Base-by-base conservation (phyloP, 2,329 filamentous ascomycete species). In the Diaporthe sp. region DNA sequence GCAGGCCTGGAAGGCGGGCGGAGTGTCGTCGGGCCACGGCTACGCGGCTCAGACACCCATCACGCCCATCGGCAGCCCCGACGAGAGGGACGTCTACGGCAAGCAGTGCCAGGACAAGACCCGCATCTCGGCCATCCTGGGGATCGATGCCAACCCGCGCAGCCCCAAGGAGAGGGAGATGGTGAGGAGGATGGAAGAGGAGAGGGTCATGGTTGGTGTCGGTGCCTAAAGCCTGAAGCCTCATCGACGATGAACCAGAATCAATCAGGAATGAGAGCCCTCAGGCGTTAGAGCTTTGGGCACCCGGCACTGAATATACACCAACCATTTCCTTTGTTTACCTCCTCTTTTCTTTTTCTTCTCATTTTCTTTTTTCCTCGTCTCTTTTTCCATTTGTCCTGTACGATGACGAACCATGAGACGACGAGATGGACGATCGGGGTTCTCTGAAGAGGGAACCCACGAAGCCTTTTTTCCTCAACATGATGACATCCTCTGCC, bases 1-100 rank as follows among this genome's bases (percentile, higher is more conserved):
- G 84, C 92, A 93, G 81, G 91, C 92, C n/a, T 95, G 93, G 92
- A 89, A 87, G 81, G 85, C 86, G 13, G 88, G 86, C 53, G 80
- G 83, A 12, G 82, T 44, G 72, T 68, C 42, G 8, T 34, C 39
- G 12, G 77, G 67, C 79, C 85, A 83, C 74, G 80, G 78, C 83
- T 75, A 82, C 77, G 80, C 75, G 76, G 82, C 80, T 62, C 81
- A 80, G 61, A 87, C 86, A 37, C 90, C 90, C 65, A 87, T 92
- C 79, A 90, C 90, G 12, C 88, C 89, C 9, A 84, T 87, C 57
- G 86, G 88, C 42, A 88, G 89, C 79, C 87, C 90, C 0, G 88
- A 89, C 58, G 86, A 88, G 68, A 84, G 87, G 62, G 84, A 87
- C 10, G 75, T 79, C n/a, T 84, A 86, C 75, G 82, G 82, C 73